Evolutionary conservation across 768 basidiomycete species (phyloP), one percentile per base, ranked within the genome.

Genomic region (Tricholoma hemisulphureum): DNA sequence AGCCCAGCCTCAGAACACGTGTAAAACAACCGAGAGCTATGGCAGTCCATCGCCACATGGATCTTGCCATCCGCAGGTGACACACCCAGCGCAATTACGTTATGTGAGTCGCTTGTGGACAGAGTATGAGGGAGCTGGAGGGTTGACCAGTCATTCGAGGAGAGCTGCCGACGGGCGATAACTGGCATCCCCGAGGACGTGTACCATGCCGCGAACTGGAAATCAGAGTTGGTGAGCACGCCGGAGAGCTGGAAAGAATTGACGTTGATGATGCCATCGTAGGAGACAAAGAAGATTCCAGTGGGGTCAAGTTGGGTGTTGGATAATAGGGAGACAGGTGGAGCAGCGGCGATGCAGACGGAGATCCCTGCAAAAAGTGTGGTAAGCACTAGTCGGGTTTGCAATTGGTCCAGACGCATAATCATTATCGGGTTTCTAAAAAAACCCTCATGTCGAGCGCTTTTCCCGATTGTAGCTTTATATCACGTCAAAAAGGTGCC

Each of bases 1-100:
- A 77, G 63, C 0, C 71, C 72, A 9, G 75, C 70, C 50, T 74
- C 74, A 0, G 79, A 79, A 41, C 67, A 71, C 2, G 78, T 79
- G 62, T 79, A 80, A 65, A 68, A 80, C 23, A 78, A 46, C 56
- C 66, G 66, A 1, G 77, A 74, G 55, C 77, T 78, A 56, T 80
- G 79, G 34, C 77, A 79, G 58, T 80, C 79, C 68, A 80, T 59
- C 0, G 78, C 78, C 9, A 80, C 76, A 55, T 80, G 79, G 20
- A 80, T 77, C 57, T 71, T 75, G 8, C 76, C 78, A 60, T 80
- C 79, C 6, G 68, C 66, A 4, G 79, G 79, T 6, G 77, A 78
- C 3, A 80, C 72, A 5, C 79, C 78, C 1, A 80, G 63, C 0
- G 73, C 69, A 48, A 79, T 73, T 10, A 78, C 78, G 49, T 79